Conservation (phyloP, 2,329 filamentous ascomycete genomes). For the Fusarium sp. region DNA sequence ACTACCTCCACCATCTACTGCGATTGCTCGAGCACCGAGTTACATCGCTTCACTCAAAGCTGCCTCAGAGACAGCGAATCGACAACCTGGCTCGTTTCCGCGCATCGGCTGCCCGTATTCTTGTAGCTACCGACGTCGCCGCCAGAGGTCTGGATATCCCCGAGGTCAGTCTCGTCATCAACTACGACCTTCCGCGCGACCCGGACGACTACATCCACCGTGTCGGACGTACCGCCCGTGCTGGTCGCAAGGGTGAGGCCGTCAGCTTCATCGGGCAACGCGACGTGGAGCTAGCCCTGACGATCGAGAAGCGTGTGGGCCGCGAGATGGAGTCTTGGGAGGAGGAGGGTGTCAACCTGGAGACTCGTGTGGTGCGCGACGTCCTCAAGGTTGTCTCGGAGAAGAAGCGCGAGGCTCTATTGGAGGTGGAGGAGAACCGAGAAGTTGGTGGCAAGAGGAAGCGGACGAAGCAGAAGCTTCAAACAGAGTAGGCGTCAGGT, state of each 20-base stretch:
- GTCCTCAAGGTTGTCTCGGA: slow-evolving; percentile 91
- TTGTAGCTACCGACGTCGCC: slow-evolving; percentile 96
- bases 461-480: slow-evolving; percentile 69
- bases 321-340: slow-evolving; percentile 84
- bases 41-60: slow-evolving; percentile 88
- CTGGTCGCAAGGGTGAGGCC: slow-evolving; percentile 83
- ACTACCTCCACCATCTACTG: slow-evolving; percentile 88
- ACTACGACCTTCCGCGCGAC: slow-evolving; percentile 96
- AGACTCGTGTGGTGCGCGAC: slow-evolving; percentile 87
- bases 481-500: slow-evolving; percentile 43
- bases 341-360: slow-evolving; percentile 94
- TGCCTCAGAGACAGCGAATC: slow-evolving; percentile 86
- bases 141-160: slow-evolving; percentile 96
- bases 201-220: slow-evolving; percentile 98
- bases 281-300: slow-evolving; percentile 90
- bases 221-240: slow-evolving; percentile 94
- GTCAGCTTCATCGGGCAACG: slow-evolving; percentile 93
- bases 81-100: slow-evolving; percentile 93
- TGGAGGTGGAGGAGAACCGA: slow-evolving; percentile 92
- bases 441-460: slow-evolving; percentile 91
- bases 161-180: slow-evolving; percentile 88
- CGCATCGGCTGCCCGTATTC: slow-evolving; percentile 85
- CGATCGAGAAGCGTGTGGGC: slow-evolving; percentile 87
- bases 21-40: slow-evolving; percentile 89
- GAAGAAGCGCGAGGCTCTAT: slow-evolving; percentile 90